Percentiles rank a stretch among this genome's conserved stretches.
Conservation (phyloP, 106 monocot genomes). For the Posidonia australis region DNA sequence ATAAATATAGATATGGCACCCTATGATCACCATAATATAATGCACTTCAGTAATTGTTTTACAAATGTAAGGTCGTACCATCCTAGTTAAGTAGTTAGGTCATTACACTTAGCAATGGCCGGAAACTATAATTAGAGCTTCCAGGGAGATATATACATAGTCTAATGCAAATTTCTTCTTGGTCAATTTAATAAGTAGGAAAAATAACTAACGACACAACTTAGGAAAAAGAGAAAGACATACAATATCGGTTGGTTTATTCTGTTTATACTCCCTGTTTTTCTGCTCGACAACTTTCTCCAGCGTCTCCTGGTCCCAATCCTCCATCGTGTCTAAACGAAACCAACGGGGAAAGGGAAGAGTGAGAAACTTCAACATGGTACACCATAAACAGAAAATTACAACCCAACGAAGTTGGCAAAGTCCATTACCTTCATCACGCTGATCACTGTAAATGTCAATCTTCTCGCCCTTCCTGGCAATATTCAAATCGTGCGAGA, state of each 20-base stretch:
- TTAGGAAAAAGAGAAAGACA: slow-evolving; percentile 14
- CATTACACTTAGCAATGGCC: too few relatives aligned
- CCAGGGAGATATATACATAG: too few relatives aligned
- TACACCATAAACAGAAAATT: background rate
- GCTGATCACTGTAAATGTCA: slow-evolving; percentile 84
- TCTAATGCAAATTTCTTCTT: too few relatives aligned
- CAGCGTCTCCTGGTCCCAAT: slow-evolving; percentile 92
- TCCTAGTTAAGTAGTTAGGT: too few relatives aligned
- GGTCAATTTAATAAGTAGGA: background rate
- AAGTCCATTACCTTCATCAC: slow-evolving; percentile 35
- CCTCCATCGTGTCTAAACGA: slow-evolving; percentile 75
- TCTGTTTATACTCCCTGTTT: slow-evolving; percentile 75
- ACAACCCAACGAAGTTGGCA: background rate
- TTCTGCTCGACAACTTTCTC: slow-evolving; percentile 89
- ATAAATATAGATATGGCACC: too few relatives aligned
- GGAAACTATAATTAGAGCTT: too few relatives aligned
- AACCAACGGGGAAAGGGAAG: background rate
- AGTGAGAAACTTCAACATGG: background rate
- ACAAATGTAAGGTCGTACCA: too few relatives aligned
- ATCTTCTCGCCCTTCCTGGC: slow-evolving; percentile 97
- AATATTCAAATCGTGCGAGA: slow-evolving; percentile 93
- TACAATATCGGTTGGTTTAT: slow-evolving; percentile 98
- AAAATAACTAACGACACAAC: background rate
- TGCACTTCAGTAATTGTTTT: too few relatives aligned
- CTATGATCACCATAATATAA: too few relatives aligned